These are phyloP conservation scores for Apiospora sp. DNA, from an alignment of 2,329 filamentous ascomycete species.

Conservation along the genomic window DNA sequence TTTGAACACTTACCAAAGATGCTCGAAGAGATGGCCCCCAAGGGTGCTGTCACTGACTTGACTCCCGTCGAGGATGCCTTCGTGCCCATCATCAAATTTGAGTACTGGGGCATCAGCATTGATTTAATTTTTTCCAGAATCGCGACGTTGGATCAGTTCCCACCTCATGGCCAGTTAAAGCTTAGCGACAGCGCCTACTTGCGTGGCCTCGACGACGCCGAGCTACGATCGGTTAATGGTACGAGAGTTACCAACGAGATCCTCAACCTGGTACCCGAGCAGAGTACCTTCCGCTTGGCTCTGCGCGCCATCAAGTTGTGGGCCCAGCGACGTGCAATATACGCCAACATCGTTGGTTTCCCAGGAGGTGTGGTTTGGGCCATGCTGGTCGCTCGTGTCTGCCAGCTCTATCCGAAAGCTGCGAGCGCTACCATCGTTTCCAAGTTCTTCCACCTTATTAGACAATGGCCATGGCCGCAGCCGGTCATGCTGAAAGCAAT, in stretches of 20 bases:
- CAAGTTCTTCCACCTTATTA: constrained; percentile 95
- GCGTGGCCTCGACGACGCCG: constrained; percentile 84
- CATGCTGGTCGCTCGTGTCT: constrained; percentile 94
- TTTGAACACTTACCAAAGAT: constrained; percentile 87
- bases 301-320: constrained; percentile 94
- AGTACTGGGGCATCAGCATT: constrained; percentile 89
- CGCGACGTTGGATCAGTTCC: constrained; percentile 73
- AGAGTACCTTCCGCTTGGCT: constrained; percentile 87
- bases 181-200: constrained; percentile 86
- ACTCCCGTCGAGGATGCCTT: constrained; percentile 88
- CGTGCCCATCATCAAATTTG: constrained; percentile 97
- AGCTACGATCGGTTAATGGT: constrained; percentile 90
- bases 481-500: constrained; percentile 91
- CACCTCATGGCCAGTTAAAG: constrained; percentile 71
- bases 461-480: constrained; percentile 90
- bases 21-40: constrained; percentile 77
- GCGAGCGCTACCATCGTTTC: constrained; percentile 86
- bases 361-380: constrained; percentile 98
- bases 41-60: constrained; percentile 84
- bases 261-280: constrained; percentile 84
- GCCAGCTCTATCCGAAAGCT: constrained; percentile 94
- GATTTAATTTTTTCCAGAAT: constrained; percentile 90
- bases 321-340: constrained; percentile 91
- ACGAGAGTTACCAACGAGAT: constrained; percentile 96
- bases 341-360: constrained; percentile 95